Evolutionary conservation across 495 filamentous ascomycete genomes (phyloP), one percentile per base, ranked within the genome.

Genomic region (Podospora appendiculata): DNA sequence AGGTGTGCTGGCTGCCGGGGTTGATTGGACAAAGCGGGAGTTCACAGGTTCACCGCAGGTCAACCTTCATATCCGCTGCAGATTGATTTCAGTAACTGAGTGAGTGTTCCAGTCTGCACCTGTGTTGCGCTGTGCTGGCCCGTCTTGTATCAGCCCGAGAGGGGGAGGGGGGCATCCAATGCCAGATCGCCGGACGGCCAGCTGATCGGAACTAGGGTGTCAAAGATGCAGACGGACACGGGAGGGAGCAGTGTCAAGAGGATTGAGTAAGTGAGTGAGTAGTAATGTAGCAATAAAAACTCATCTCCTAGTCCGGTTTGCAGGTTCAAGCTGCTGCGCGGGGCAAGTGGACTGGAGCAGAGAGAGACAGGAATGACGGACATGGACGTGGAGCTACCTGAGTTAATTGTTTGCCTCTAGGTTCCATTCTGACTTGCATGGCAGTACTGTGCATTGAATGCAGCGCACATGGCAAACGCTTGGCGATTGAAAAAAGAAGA

Each of bases 21-120:
- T 41, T 66, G 58, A 68, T 66, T 66, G 65, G 64, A 38, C 51
- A 17, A 39, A 34, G 53, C 49, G 51, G 61, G 55, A 32, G 43
- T 40, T 51, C 19, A 57, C 48, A 59, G 56, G 52, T 51, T 55
- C 63, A 68, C 63, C 48, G 42, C 63, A 64, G 52, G 50, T 49
- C 36, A 57, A 54, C 48, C 52, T 32, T 57, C 58, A 56, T 52
- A 50, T 50, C 49, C 48, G 53, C 50, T 60, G 55, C 44, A 55
- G 42, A 55, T 58, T 55, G 47, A 41, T 51, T 51, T 47, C 25
- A 25, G 25, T 5, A 25, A 25, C 25, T 25, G 25, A 57, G 52
- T 53, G 48, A 38, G 40, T 52, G 61, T 55, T 45, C 50, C 45
- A 47, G 45, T 16, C 11, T 16, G 42, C 10, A 45, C 2, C 38